A percentile compares a stretch with the other conserved stretches of the same genome.
phyloP scores from a whole-genome alignment of 2,329 filamentous ascomycete genomes.

The Aspergillus quadricinctus region DNA sequence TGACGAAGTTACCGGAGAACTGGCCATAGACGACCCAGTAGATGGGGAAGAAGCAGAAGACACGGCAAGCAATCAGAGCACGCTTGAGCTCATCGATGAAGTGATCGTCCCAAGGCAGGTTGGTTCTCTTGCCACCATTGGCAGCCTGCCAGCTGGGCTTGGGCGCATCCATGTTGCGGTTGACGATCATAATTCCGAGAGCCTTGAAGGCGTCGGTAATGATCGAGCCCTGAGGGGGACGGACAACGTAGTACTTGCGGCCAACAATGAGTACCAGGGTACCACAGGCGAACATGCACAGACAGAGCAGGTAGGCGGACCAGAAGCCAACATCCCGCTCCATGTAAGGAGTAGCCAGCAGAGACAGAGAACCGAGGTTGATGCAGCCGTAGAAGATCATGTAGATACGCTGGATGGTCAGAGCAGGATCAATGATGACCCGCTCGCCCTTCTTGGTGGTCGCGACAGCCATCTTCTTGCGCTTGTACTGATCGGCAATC shows the following conservation, averaged over 20 bases:
- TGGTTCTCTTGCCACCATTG: constrained; percentile 39
- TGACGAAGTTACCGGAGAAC: constrained; percentile 63
- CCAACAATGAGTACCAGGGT: constrained; percentile 51
- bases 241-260: constrained; percentile 44
- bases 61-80: constrained; percentile 62
- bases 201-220: constrained; percentile 63
- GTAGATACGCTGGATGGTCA: constrained; percentile 66
- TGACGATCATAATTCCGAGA: constrained; percentile 51
- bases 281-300: constrained; percentile 61
- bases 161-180: constrained; percentile 56
- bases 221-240: constrained; percentile 57
- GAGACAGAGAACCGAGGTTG: constrained; percentile 66
- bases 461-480: constrained; percentile 49
- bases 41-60: constrained; percentile 66
- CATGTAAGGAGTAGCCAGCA: constrained; percentile 64
- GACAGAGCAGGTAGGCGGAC: constrained; percentile 59
- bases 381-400: constrained; percentile 73
- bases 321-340: constrained; percentile 65
- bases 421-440: constrained; percentile 62
- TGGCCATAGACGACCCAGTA: constrained; percentile 67
- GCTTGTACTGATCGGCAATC: constrained; percentile 63
- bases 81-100: constrained; percentile 71
- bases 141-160: constrained; percentile 63
- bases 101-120: constrained; percentile 60
- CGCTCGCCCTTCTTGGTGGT: constrained; percentile 45